These are phyloP conservation scores for Rhodosporidiobolus odoratus DNA, from an alignment of 768 basidiomycete genomes.

Conservation along the genomic window DNA sequence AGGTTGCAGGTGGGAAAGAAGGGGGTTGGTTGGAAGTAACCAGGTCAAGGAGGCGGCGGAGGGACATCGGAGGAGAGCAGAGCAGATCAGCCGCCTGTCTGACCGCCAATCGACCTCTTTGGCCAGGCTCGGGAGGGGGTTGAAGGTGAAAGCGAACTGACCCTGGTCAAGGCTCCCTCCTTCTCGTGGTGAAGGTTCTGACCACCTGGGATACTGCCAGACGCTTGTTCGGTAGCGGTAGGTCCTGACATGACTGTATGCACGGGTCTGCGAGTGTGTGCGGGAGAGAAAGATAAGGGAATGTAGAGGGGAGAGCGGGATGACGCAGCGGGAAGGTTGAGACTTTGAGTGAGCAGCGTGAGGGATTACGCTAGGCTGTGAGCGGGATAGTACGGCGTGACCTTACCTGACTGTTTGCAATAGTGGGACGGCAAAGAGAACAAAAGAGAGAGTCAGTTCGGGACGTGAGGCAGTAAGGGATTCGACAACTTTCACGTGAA, in stretches of 20 bases:
- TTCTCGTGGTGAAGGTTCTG: background rate
- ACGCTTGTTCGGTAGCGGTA: constrained; percentile 6
- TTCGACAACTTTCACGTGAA: too few species aligned
- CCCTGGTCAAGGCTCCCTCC: constrained; percentile 2
- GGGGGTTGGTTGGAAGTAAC: background rate
- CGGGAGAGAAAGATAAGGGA: background rate
- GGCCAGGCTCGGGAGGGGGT: background rate
- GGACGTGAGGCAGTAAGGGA: too few species aligned
- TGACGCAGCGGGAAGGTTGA: background rate
- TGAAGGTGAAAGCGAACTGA: background rate
- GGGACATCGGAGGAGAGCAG: background rate
- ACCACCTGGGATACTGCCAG: background rate
- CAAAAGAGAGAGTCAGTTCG: too few species aligned
- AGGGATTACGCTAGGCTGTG: too few species aligned
- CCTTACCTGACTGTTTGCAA: too few species aligned
- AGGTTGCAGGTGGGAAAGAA: background rate
- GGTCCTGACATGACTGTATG: background rate
- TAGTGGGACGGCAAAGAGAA: too few species aligned
- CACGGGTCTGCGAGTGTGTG: background rate
- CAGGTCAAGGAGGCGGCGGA: constrained; percentile 2
- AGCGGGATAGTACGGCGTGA: too few species aligned
- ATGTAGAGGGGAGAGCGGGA: too few species aligned
- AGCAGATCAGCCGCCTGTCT: background rate
- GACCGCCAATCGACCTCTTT: background rate
- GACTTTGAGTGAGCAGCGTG: background rate